Base-by-base conservation (phyloP, 139 green algal genomes). In the Volvox reticuliferus region DNA sequence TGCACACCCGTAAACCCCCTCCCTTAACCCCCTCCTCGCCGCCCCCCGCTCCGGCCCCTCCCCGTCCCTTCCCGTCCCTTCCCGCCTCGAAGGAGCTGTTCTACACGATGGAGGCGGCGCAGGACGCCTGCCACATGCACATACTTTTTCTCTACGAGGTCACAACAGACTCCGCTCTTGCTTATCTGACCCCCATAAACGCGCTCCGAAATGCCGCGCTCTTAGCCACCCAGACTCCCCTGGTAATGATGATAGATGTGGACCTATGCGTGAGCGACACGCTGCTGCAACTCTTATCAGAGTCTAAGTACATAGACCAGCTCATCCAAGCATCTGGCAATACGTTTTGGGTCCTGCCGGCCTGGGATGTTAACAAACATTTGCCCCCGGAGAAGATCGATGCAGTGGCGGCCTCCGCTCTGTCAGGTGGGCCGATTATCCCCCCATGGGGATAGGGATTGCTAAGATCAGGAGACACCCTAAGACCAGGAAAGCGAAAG, bases 161-260 rank as follows among this genome's bases (percentile, higher is more conserved):
- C 28, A 77, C 79, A 0, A 36, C 19, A 32, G 79, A 84, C 77
- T 69, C 75, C 0, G 78, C 79, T 32, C 62, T 91, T 6, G 87
- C 87, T 0, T 75, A 62, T 28, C 78, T 91, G 9, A 82, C 44
- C 18, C 93, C 93, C 71, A 95, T 95, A 86, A 95, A 95, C 65
- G 87, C 78, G 0, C 83, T 95, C 63, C 90, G 93, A 50, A 94
- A 95, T 61, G 88, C 89, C 9, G 92, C 88, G 22, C 82, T 94
- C 61, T 73, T 93, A 85, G 86, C 89, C 69, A 88, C 88, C 20
- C 65, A 62, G n/a, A 94, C 90, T 16, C 88, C 90, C 61, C 86
- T 94, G 71, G 80, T 94, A 14, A 90, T 82, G 55, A 92, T 95
- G 92, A 84, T 94, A 24, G 93, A 94, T 61, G 93, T 93, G n/a